Percentiles rank a stretch among this genome's conserved stretches.
These are phyloP conservation scores for Diaporthe sp. DNA, from an alignment of 2,329 filamentous ascomycete species.

Conservation along the genomic window DNA sequence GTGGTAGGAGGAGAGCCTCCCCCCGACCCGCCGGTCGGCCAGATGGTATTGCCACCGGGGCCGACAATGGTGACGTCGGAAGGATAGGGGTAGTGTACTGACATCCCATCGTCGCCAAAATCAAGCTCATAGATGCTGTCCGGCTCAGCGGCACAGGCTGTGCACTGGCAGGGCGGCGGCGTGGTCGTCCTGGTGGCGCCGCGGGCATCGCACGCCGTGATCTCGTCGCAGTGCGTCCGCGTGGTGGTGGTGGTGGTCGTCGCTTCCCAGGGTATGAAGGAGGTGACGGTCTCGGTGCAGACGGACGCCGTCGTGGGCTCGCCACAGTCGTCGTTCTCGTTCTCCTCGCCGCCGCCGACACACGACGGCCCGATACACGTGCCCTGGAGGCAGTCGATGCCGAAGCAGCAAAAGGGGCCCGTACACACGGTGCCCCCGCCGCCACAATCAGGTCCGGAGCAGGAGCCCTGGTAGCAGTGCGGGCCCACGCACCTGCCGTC, in stretches of 20 bases:
- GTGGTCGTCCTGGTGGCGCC: constrained; percentile 5
- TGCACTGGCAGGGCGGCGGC: neutral
- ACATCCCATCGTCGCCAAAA: neutral
- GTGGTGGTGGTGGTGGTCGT: neutral
- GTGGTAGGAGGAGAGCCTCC: neutral
- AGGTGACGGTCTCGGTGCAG: constrained; percentile 10
- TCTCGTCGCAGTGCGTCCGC: neutral
- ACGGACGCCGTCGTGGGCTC: constrained; percentile 2
- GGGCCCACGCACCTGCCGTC: neutral
- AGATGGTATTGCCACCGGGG: neutral
- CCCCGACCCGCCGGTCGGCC: neutral
- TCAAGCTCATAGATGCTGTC: constrained; percentile 12
- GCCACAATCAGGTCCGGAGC: constrained; percentile 2
- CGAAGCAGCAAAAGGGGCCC: constrained; percentile 11
- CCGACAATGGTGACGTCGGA: neutral
- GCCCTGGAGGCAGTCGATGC: constrained; percentile 14
- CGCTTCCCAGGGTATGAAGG: neutral
- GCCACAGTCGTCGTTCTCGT: neutral
- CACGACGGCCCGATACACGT: neutral
- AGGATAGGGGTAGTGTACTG: neutral
- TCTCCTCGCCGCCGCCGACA: constrained; percentile 9
- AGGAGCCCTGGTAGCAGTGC: neutral
- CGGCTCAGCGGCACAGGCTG: neutral
- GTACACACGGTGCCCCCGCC: constrained; percentile 10
- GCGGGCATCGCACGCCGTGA: neutral